Evolutionary conservation across 495 filamentous ascomycete genomes (phyloP).

Genomic region (Beverwykella pulmonaria): DNA sequence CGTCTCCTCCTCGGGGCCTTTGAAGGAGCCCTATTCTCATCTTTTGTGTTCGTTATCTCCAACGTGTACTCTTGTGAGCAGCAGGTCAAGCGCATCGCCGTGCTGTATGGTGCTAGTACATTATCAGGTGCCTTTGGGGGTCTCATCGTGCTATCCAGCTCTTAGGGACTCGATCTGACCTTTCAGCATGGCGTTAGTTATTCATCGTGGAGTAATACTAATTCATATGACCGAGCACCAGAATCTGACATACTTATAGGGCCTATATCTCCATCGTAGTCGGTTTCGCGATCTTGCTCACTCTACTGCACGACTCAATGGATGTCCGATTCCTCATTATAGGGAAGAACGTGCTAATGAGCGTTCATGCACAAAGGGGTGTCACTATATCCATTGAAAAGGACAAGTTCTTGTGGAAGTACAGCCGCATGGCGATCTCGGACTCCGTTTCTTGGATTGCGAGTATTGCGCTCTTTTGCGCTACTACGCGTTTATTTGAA

Average conservation of each 20-base stretch:
- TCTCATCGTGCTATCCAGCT: constrained; percentile 31
- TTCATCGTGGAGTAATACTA: constrained; percentile 35
- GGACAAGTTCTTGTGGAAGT: constrained; percentile 27
- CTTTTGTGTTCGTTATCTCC: constrained; percentile 17
- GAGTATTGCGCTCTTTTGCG: constrained; percentile 22
- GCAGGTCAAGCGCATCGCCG: constrained; percentile 19
- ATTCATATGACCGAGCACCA: too few relatives aligned
- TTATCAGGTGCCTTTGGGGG: constrained; percentile 36
- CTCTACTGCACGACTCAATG: constrained; percentile 20
- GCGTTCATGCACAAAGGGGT: constrained; percentile 15
- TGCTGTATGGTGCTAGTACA: constrained; percentile 9
- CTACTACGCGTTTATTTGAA: constrained; percentile 20
- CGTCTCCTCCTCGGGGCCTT: constrained; percentile 23
- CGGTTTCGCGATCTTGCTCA: constrained; percentile 16
- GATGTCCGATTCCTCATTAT: constrained; percentile 29
- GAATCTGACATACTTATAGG: too few relatives aligned
- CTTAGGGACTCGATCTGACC: constrained; percentile 20
- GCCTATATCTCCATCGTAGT: constrained; percentile 24
- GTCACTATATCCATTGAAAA: neutral
- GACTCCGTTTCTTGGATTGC: constrained; percentile 24
- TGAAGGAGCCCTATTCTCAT: constrained; percentile 27
- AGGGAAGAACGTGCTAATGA: constrained; percentile 27
- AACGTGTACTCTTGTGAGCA: constrained; percentile 22
- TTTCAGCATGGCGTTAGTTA: constrained; percentile 32
- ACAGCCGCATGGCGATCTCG: constrained; percentile 11